Conservation (phyloP, 805 yeast species). For the Candida incommunis region DNA sequence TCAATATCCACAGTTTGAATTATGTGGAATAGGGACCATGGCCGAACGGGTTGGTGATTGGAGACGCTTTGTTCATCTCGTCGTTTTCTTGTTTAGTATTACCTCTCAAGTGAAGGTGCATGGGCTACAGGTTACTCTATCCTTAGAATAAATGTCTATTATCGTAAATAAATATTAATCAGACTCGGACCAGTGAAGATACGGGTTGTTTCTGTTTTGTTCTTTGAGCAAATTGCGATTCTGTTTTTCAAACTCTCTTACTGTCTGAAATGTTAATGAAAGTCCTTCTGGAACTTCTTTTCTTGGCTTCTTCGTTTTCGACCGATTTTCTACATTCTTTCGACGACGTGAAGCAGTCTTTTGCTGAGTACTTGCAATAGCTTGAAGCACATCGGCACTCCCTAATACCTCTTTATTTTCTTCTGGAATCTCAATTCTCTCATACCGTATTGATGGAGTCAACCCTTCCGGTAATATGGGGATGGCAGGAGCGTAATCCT, state of each 20-base stretch:
- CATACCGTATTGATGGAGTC: slow-evolving; percentile 43
- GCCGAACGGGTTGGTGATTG: too few relatives aligned
- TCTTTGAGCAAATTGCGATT: too few relatives aligned
- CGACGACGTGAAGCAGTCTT: not conserved
- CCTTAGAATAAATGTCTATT: too few relatives aligned
- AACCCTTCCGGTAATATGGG: slow-evolving; percentile 51
- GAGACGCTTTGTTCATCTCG: too few relatives aligned
- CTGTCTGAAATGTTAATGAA: not conserved
- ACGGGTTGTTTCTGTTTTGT: not conserved
- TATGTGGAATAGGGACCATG: too few relatives aligned
- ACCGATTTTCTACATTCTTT: not conserved
- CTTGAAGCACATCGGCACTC: slow-evolving; percentile 9
- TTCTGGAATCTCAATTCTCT: slow-evolving; percentile 50
- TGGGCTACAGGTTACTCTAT: too few relatives aligned
- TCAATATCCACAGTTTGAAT: too few relatives aligned
- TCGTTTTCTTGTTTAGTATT: too few relatives aligned
- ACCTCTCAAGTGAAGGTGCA: too few relatives aligned
- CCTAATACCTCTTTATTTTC: slow-evolving; percentile 37
- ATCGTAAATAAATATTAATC: too few relatives aligned
- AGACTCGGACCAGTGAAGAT: too few relatives aligned
- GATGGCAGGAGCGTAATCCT: slow-evolving; percentile 35
- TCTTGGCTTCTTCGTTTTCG: not conserved
- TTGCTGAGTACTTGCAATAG: slow-evolving; percentile 6
- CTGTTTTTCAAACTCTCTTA: not conserved
- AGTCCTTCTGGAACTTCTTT: slow-evolving; percentile 4